Evolutionary conservation across 2,329 filamentous ascomycete species (phyloP).

Genomic region (Aspergillus piperis): DNA sequence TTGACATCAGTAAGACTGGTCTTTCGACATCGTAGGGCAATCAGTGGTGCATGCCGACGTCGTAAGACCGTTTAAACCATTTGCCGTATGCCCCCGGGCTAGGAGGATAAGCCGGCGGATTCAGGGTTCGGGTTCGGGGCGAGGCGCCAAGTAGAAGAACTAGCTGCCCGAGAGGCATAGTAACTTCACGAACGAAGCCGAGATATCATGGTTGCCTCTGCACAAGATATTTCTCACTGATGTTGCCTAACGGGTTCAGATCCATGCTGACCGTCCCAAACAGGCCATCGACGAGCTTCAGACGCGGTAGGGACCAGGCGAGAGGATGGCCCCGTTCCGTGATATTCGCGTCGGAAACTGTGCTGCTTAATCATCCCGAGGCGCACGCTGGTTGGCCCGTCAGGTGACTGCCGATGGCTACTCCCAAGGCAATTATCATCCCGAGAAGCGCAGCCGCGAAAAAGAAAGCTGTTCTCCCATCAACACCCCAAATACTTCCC

Average conservation of each 20-base stretch:
- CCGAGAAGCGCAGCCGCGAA: slow-evolving; percentile 34
- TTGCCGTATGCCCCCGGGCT: slow-evolving; percentile 14
- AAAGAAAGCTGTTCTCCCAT: slow-evolving; percentile 40
- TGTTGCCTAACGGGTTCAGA: neutral
- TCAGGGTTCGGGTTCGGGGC: neutral
- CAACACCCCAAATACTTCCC: slow-evolving; percentile 15
- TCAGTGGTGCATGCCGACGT: too few relatives aligned
- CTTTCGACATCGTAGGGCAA: neutral
- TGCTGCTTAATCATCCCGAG: slow-evolving; percentile 31
- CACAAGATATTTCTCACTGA: neutral
- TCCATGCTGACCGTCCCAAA: neutral
- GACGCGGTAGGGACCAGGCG: neutral
- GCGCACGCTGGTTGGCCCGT: slow-evolving; percentile 31
- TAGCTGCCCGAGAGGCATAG: neutral
- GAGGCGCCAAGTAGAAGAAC: neutral
- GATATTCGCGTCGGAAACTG: slow-evolving; percentile 34
- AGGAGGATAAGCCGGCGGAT: neutral
- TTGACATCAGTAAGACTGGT: neutral
- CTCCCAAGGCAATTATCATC: slow-evolving; percentile 28
- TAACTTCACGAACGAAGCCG: neutral
- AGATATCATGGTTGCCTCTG: neutral
- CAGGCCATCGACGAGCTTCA: neutral
- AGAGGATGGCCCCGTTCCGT: slow-evolving; percentile 23
- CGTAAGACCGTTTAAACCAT: slow-evolving; percentile 20
- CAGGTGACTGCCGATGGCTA: slow-evolving; percentile 24